phyloP scores from a whole-genome alignment of 768 basidiomycete species.

The Suillus paluster region DNA sequence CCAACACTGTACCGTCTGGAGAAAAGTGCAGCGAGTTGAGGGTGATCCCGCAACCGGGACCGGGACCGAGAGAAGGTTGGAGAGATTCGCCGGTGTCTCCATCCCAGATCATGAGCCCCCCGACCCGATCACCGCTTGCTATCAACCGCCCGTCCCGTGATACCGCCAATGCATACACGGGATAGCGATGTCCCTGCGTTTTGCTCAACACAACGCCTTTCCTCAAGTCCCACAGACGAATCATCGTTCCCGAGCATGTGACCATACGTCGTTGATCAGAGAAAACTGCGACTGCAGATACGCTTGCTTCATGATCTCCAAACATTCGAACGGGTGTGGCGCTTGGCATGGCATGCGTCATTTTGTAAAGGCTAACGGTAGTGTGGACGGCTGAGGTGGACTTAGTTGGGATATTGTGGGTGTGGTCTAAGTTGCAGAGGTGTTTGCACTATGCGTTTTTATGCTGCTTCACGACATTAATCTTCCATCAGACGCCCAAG shows the following conservation, averaged over 20 bases:
- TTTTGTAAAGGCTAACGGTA: neutral
- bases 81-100: neutral
- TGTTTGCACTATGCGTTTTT: neutral
- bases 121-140: neutral
- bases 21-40: no score
- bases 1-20: no score
- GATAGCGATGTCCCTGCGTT: no score
- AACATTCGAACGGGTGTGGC: neutral
- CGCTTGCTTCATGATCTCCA: neutral
- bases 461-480: neutral
- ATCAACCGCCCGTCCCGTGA: neutral
- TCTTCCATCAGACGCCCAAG: no score
- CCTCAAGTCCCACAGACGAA: neutral
- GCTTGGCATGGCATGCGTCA: neutral
- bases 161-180: neutral
- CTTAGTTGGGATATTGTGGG: neutral
- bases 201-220: neutral
- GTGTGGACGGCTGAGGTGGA: neutral
- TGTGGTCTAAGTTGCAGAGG: neutral
- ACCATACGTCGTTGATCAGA: neutral
- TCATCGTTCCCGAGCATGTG: neutral
- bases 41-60: no score
- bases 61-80: no score
- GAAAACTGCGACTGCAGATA: neutral
- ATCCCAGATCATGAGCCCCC: neutral